Conservation (phyloP, 2,329 filamentous ascomycete species). For the Davidsoniella eucalypti region DNA sequence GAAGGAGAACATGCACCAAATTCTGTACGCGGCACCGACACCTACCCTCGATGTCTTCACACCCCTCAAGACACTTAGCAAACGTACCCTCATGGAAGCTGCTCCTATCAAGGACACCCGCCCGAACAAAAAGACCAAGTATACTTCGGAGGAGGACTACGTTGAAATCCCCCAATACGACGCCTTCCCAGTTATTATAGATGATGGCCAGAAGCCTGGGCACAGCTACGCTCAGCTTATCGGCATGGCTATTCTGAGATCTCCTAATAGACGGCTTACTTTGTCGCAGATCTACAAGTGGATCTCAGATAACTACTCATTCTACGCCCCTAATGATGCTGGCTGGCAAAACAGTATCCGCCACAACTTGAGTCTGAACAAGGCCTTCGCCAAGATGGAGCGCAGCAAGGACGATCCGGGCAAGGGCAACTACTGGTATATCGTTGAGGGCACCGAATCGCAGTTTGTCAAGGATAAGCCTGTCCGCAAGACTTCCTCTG, state of each 20-base stretch:
- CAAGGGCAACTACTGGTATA: constrained; percentile 95
- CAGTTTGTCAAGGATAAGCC: constrained; percentile 83
- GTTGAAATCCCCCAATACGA: constrained; percentile 41
- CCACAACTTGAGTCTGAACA: constrained; percentile 93
- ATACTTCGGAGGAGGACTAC: constrained; percentile 24
- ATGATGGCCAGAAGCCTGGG: constrained; percentile 76
- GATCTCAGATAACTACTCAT: constrained; percentile 90
- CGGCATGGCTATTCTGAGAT: constrained; percentile 87
- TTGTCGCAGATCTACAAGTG: constrained; percentile 96
- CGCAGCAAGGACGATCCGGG: constrained; percentile 92
- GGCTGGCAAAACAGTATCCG: constrained; percentile 99
- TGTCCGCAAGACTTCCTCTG: constrained; percentile 38
- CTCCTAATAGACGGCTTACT: constrained; percentile 67
- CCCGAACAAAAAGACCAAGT: constrained; percentile 50
- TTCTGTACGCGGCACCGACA: constrained; percentile 31
- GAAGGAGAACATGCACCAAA: constrained; percentile 41
- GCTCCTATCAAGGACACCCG: constrained; percentile 54
- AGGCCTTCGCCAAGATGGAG: constrained; percentile 90
- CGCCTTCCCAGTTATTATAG: constrained; percentile 66
- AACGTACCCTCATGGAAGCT: constrained; percentile 52
- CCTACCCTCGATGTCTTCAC: constrained; percentile 33
- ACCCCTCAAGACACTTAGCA: constrained; percentile 6
- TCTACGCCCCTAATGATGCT: constrained; percentile 68
- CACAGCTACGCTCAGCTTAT: constrained; percentile 93
- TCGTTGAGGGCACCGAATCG: constrained; percentile 74